phyloP scores from a whole-genome alignment of 2,329 filamentous ascomycete genomes.

The Rhinocladiella similis region DNA sequence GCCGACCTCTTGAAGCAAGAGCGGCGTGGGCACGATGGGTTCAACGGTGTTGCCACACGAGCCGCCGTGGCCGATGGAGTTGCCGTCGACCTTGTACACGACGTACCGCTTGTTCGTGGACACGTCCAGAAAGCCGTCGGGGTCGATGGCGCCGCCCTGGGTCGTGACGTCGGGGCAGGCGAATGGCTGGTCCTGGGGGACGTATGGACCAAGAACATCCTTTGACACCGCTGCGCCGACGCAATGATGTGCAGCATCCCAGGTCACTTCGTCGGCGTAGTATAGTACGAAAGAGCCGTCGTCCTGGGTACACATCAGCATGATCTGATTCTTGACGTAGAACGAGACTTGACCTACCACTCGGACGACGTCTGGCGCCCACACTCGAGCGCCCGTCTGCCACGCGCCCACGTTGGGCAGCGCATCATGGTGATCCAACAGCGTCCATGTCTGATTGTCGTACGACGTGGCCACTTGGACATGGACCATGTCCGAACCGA shows the following conservation, averaged over 20 bases:
- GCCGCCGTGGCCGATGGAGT: conserved; percentile 52
- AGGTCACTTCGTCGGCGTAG: conserved; percentile 46
- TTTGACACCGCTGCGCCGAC: conserved; percentile 57
- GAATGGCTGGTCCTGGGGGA: conserved; percentile 48
- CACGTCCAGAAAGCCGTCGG: conserved; percentile 59
- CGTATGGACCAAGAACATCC: conserved; percentile 54
- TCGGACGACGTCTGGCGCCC: conserved; percentile 62
- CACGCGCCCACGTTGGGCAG: conserved; percentile 56
- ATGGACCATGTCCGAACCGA: conserved; percentile 30
- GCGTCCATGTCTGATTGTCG: conserved; percentile 50
- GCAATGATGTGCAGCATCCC: conserved; percentile 50
- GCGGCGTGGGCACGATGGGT: conserved; percentile 38
- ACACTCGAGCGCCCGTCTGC: conserved; percentile 56
- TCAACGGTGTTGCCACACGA: conserved; percentile 48
- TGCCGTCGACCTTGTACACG: conserved; percentile 68
- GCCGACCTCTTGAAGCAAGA: conserved; percentile 42
- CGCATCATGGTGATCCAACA: conserved; percentile 53
- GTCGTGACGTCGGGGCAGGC: conserved; percentile 48
- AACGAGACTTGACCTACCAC: conserved; percentile 36
- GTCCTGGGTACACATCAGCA: conserved; percentile 27
- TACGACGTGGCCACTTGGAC: conserved; percentile 56
- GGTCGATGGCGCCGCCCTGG: conserved; percentile 63
- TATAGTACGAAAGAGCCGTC: conserved; percentile 61
- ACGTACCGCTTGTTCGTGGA: conserved; percentile 57
- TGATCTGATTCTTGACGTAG: too few species aligned